These are phyloP conservation scores for Aspergillus sp. DNA, from an alignment of 2,329 filamentous ascomycete genomes.

Conservation along the genomic window DNA sequence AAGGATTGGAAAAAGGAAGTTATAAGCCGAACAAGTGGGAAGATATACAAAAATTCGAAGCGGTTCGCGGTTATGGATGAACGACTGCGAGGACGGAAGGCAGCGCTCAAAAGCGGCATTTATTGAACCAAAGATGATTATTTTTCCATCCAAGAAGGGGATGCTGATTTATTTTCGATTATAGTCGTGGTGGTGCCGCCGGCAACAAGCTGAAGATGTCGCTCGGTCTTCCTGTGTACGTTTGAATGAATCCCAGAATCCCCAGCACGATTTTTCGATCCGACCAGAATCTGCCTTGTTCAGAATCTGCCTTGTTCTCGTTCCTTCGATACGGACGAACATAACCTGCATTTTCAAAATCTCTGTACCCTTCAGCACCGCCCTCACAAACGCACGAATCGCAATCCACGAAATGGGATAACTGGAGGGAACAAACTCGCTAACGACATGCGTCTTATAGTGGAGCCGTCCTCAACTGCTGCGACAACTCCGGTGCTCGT, in stretches of 20 bases:
- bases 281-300: constrained; percentile 3
- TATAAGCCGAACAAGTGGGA: background rate
- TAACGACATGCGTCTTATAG: constrained; percentile 43
- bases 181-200: constrained; percentile 73
- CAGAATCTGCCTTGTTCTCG: constrained; percentile 6
- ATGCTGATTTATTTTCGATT: constrained; percentile 18
- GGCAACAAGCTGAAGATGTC: constrained; percentile 99
- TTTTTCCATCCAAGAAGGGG: background rate
- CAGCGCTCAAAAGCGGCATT: background rate
- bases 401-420: background rate
- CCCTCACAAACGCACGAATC: background rate
- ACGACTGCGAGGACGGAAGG: background rate
- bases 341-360: background rate
- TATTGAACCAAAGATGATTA: background rate
- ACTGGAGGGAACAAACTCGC: constrained; percentile 15
- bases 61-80: background rate
- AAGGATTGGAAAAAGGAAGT: background rate
- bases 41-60: background rate
- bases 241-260: constrained; percentile 26
- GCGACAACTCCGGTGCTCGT: constrained; percentile 96
- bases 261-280: background rate
- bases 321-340: background rate
- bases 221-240: constrained; percentile 99
- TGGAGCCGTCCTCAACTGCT: constrained; percentile 99
- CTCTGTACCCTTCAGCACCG: background rate